A percentile compares a stretch with the other conserved stretches of the same genome.
Evolutionary conservation across 345 rosid genomes (phyloP).

Genomic region (Cardamine chenopodiifolia): DNA sequence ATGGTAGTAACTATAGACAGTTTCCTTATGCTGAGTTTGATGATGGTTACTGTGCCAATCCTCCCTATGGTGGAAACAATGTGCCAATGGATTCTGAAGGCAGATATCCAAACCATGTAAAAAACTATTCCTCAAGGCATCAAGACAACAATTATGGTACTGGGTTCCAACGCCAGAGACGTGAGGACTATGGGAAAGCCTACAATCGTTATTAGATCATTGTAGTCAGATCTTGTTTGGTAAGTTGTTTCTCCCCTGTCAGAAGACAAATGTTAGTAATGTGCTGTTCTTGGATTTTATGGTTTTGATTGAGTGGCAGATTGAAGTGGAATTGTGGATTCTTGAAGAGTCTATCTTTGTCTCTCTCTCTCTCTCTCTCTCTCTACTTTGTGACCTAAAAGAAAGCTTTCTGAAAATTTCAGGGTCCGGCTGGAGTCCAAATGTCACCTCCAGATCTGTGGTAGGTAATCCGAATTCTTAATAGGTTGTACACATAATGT

Average conservation of each 20-base stretch:
- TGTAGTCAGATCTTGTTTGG: constrained; percentile 47
- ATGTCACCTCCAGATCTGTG: constrained; percentile 1
- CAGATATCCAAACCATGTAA: constrained; percentile 62
- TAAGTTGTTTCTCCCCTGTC: constrained; percentile 55
- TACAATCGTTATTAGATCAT: constrained; percentile 72
- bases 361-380: neutral
- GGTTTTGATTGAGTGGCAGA: neutral
- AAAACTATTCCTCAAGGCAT: constrained; percentile 70
- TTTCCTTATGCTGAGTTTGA: constrained; percentile 59
- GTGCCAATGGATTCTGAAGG: constrained; percentile 64
- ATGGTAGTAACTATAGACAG: constrained; percentile 72
- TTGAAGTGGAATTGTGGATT: neutral
- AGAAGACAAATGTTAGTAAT: constrained; percentile 26
- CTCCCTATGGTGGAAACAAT: constrained; percentile 59
- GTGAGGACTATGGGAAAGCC: constrained; percentile 76
- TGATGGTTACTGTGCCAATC: constrained; percentile 58
- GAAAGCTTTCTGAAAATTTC: constrained; percentile 21
- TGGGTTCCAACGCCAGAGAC: constrained; percentile 82
- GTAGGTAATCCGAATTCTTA: constrained; percentile 1
- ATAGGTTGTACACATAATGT: neutral
- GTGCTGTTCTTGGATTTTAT: constrained; percentile 14
- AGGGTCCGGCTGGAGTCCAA: constrained; percentile 22
- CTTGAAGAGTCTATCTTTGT: neutral
- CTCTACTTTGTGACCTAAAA: constrained; percentile 16
- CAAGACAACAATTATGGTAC: constrained; percentile 53